These are phyloP conservation scores for Cnidoscolus chayamansa DNA, from an alignment of 441 rosid genomes.

Conservation along the genomic window DNA sequence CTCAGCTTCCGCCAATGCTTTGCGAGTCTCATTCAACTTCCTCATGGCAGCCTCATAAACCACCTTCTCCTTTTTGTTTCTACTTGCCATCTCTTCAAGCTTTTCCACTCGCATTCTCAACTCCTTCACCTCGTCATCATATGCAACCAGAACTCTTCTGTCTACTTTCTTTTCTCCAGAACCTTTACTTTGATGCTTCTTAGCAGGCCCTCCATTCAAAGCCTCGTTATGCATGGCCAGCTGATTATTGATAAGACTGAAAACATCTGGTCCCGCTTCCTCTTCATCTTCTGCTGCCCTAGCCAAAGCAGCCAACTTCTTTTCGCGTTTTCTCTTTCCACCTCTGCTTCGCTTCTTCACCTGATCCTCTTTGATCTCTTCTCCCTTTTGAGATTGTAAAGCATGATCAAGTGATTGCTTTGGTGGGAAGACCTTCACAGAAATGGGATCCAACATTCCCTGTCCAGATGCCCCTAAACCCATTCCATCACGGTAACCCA, in stretches of 20 bases:
- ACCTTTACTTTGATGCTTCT: slow-evolving; percentile 38
- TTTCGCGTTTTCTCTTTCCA: slow-evolving; percentile 79
- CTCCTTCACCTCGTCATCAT: slow-evolving; percentile 72
- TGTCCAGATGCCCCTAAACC: slow-evolving; percentile 85
- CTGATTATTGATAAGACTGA: slow-evolving; percentile 72
- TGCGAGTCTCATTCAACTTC: slow-evolving; percentile 65
- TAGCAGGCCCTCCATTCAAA: slow-evolving; percentile 33
- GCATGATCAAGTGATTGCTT: slow-evolving; percentile 85
- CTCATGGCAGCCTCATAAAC: slow-evolving; percentile 72
- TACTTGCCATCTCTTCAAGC: slow-evolving; percentile 76
- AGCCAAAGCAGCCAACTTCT: slow-evolving; percentile 69
- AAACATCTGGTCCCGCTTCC: slow-evolving; percentile 71
- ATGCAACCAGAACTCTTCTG: slow-evolving; percentile 66
- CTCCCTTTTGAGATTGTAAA: slow-evolving; percentile 44
- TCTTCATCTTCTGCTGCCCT: slow-evolving; percentile 55
- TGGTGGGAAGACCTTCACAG: slow-evolving; percentile 76
- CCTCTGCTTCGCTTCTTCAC: slow-evolving; percentile 76
- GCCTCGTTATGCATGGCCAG: slow-evolving; percentile 47
- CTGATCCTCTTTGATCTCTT: slow-evolving; percentile 40
- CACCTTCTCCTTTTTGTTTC: slow-evolving; percentile 70
- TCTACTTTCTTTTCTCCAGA: slow-evolving; percentile 59
- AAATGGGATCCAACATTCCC: slow-evolving; percentile 75
- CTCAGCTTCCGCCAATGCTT: slow-evolving; percentile 66
- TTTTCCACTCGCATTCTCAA: slow-evolving; percentile 47
- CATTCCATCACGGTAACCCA: slow-evolving; percentile 96